These are phyloP conservation scores for Fusarium sp. DNA, from an alignment of 2,329 filamentous ascomycete species.

Conservation along the genomic window DNA sequence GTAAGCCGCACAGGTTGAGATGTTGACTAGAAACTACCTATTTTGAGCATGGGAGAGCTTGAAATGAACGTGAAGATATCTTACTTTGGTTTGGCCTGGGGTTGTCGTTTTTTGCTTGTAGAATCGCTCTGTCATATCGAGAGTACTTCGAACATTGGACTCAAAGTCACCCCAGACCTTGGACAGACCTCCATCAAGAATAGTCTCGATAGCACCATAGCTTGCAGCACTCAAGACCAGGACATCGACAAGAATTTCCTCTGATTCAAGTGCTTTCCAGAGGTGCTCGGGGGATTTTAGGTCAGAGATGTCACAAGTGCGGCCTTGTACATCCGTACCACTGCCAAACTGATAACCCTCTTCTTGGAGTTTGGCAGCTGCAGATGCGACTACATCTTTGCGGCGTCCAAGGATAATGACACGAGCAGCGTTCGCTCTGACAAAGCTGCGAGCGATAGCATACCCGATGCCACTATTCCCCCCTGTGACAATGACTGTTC, in stretches of 20 bases:
- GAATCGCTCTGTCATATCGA: neutral
- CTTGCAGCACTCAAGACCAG: neutral
- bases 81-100: neutral
- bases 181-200: neutral
- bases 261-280: neutral
- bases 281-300: accelerated
- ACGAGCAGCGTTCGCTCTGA: neutral
- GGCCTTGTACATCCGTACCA: neutral
- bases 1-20: neutral
- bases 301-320: neutral
- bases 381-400: neutral
- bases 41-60: neutral
- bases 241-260: neutral
- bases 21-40: neutral
- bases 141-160: neutral
- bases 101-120: neutral
- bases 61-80: accelerated
- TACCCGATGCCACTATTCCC: neutral
- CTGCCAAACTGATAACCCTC: neutral
- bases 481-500: neutral
- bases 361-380: neutral
- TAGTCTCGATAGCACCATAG: neutral
- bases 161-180: neutral
- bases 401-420: neutral
- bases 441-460: neutral